phyloP scores from a whole-genome alignment of 345 rosid species.

The Turnera subulata region DNA sequence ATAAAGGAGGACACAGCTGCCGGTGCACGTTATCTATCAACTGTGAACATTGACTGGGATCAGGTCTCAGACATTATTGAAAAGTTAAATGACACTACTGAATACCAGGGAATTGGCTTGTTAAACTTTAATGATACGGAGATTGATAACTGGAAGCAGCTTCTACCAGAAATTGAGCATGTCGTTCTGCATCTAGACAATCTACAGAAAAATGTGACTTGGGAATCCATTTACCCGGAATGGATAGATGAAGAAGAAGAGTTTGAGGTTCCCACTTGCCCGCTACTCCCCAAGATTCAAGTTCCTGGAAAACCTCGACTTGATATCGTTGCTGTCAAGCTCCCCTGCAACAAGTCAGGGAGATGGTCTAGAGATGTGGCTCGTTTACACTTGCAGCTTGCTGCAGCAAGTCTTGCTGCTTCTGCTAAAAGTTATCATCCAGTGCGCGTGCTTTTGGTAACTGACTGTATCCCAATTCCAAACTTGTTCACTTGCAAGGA shows the following conservation, averaged over 20 bases:
- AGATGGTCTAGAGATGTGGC: conserved; percentile 86
- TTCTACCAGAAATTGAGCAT: conserved; percentile 56
- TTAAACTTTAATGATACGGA: conserved; percentile 63
- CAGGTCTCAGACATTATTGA: conserved; percentile 48
- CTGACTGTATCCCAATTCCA: conserved; percentile 72
- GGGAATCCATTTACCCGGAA: conserved; percentile 84
- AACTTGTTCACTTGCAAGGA: conserved; percentile 83
- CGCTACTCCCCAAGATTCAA: conserved; percentile 62
- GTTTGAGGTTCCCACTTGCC: conserved; percentile 76
- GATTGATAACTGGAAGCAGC: conserved; percentile 51
- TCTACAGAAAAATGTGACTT: conserved; percentile 43
- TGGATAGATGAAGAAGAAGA: conserved; percentile 96
- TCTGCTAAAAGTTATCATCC: conserved; percentile 69
- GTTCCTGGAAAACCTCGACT: conserved; percentile 68
- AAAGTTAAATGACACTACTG: conserved; percentile 38
- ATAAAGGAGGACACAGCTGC: conserved; percentile 26
- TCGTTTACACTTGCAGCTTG: conserved; percentile 79
- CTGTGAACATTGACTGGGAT: conserved; percentile 55
- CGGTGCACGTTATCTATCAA: conserved; percentile 59
- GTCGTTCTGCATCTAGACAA: conserved; percentile 47
- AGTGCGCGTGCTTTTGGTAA: conserved; percentile 58
- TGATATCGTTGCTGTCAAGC: conserved; percentile 71
- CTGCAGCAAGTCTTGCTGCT: conserved; percentile 73
- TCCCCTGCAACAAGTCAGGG: conserved; percentile 62
- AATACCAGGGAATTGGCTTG: conserved; percentile 67